Conservation (phyloP, 768 basidiomycete genomes). For the Candolleomyces eurysporus region DNA sequence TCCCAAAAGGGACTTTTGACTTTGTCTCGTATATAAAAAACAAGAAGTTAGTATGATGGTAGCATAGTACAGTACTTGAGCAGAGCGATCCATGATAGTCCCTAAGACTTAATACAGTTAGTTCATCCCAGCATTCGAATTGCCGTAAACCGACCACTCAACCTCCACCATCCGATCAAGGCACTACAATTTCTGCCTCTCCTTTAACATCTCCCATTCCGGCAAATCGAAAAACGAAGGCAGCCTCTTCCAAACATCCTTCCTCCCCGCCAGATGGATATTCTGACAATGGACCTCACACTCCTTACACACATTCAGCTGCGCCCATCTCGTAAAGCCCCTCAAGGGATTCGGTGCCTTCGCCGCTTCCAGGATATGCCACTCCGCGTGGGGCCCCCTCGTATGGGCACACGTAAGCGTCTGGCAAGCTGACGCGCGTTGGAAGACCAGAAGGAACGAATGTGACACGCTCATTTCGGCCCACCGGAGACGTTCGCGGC, state of each 20-base stretch:
- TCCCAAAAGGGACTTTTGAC: no score
- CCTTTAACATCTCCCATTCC: slow-evolving; percentile 34
- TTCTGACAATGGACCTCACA: slow-evolving; percentile 31
- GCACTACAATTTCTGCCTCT: slow-evolving; percentile 19
- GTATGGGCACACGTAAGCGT: slow-evolving; percentile 31
- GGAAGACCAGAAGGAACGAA: slow-evolving; percentile 40
- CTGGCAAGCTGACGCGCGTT: slow-evolving; percentile 27
- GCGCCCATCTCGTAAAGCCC: slow-evolving; percentile 32
- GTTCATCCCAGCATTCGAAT: no score
- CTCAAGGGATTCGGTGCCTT: slow-evolving; percentile 34
- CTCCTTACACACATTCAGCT: slow-evolving; percentile 31
- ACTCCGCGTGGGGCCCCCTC: slow-evolving; percentile 40
- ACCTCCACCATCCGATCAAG: no score
- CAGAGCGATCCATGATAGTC: no score
- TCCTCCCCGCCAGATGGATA: slow-evolving; percentile 30
- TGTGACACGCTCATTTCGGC: slow-evolving; percentile 42
- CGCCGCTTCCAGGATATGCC: slow-evolving; percentile 38
- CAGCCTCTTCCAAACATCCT: slow-evolving; percentile 38
- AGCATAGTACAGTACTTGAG: no score
- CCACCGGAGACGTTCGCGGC: slow-evolving; percentile 38
- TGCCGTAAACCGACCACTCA: no score
- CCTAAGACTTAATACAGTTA: no score
- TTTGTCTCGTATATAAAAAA: no score
- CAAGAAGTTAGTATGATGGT: no score
- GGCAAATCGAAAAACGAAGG: slow-evolving; percentile 38